A percentile compares a stretch with the other conserved stretches of the same genome.
These are phyloP conservation scores for Colletotrichum sp. DNA, from an alignment of 2,329 filamentous ascomycete genomes.

Conservation along the genomic window DNA sequence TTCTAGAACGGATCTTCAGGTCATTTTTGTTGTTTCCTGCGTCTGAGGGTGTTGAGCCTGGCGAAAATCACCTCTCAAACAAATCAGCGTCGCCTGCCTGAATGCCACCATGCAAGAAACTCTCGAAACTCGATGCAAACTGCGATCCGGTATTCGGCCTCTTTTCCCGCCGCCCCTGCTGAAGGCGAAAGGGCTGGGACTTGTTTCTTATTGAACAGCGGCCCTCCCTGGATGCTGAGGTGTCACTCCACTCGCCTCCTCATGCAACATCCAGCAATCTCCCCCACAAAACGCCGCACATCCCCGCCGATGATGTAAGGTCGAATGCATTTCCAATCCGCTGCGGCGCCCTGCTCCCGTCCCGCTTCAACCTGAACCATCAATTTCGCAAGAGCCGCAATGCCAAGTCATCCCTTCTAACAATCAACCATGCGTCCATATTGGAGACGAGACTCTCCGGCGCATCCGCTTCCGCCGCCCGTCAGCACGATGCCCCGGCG, in stretches of 20 bases:
- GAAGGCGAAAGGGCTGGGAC: not conserved
- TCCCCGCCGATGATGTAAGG: conserved; percentile 20
- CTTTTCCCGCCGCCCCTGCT: not conserved
- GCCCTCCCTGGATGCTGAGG: conserved; percentile 16
- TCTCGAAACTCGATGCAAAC: not conserved
- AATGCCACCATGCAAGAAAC: not conserved
- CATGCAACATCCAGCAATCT: conserved; percentile 11
- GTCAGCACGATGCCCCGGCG: not conserved
- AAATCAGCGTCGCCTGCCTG: not conserved
- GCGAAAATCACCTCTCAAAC: not conserved
- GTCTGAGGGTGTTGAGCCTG: not conserved
- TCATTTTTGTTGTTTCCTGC: not conserved
- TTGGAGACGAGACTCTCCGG: not conserved
- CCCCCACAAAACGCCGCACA: conserved; percentile 4
- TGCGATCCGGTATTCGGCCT: not conserved
- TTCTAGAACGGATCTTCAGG: conserved; percentile 13
- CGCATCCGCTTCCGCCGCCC: not conserved
- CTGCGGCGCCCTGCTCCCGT: not conserved
- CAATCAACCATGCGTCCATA: not conserved
- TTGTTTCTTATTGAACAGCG: conserved; percentile 18
- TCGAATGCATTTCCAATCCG: not conserved
- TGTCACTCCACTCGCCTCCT: conserved; percentile 15
- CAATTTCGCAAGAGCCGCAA: conserved; percentile 15
- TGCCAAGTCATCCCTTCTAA: conserved; percentile 4
- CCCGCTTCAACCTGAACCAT: not conserved